Evolutionary conservation across 1,139 yeast species (phyloP).

Genomic region (Hemisphaericaspora xylofermentans): DNA sequence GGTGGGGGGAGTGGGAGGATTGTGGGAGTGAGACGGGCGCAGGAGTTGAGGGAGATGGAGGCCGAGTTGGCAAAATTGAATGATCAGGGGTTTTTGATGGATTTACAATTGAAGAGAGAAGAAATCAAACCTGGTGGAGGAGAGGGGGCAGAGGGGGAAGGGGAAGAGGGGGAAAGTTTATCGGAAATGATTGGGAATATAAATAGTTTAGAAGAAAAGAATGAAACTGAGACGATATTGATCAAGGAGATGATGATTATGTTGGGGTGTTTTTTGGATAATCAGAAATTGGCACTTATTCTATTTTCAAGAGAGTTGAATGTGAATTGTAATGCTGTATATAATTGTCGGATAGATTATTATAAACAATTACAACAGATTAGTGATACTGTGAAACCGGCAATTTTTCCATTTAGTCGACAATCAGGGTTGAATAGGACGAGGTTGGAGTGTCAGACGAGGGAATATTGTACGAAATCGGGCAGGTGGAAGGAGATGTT

Average conservation of each 20-base stretch:
- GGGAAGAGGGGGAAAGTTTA: too few relatives aligned
- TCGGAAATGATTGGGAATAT: slow-evolving; percentile 30
- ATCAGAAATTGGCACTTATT: slow-evolving; percentile 40
- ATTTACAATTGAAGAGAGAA: slow-evolving; percentile 32
- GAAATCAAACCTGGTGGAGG: slow-evolving; percentile 27
- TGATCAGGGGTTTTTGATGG: slow-evolving; percentile 26
- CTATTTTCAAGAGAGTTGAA: slow-evolving; percentile 49
- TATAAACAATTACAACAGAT: slow-evolving; percentile 81
- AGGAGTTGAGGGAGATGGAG: slow-evolving; percentile 23
- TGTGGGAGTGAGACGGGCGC: slow-evolving; percentile 25
- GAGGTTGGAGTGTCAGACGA: background rate
- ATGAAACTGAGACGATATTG: slow-evolving; percentile 18
- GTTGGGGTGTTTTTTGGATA: slow-evolving; percentile 34
- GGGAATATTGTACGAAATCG: background rate
- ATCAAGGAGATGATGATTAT: slow-evolving; percentile 24
- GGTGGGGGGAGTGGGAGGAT: slow-evolving; percentile 29
- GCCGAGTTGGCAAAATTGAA: slow-evolving; percentile 26
- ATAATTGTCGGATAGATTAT: slow-evolving; percentile 76
- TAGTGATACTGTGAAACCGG: slow-evolving; percentile 68
- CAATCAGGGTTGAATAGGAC: slow-evolving; percentile 17
- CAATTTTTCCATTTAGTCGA: slow-evolving; percentile 22
- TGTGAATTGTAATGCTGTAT: slow-evolving; percentile 58
- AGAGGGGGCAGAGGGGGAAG: slow-evolving; percentile 26
- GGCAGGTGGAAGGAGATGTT: slow-evolving; percentile 16
- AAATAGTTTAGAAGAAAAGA: slow-evolving; percentile 27